phyloP scores from a whole-genome alignment of 352 stramenopile species.

The Globisporangium mamillatum region DNA sequence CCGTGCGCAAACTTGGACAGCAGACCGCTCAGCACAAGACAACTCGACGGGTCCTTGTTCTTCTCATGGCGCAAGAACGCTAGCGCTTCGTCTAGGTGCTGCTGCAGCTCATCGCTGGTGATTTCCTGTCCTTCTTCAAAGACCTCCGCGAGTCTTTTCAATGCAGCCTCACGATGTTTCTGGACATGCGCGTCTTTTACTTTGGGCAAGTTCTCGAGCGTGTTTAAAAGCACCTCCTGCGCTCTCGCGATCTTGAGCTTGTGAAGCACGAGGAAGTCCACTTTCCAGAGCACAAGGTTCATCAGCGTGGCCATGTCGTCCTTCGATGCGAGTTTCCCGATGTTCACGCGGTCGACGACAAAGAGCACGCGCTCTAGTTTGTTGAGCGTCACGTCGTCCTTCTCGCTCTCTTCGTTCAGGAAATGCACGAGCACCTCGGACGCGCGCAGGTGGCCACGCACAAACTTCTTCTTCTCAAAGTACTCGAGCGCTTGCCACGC shows the following conservation, averaged over 20 bases:
- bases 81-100: slow-evolving; percentile 29
- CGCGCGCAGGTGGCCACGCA: slow-evolving; percentile 45
- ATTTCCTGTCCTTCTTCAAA: slow-evolving; percentile 12
- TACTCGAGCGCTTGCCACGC: slow-evolving; percentile 41
- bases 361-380: slow-evolving; percentile 36
- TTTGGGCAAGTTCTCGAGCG: slow-evolving; percentile 21
- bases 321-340: slow-evolving; percentile 27
- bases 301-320: slow-evolving; percentile 36
- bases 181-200: slow-evolving; percentile 13
- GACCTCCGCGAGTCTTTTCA: slow-evolving; percentile 30
- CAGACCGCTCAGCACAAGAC: slow-evolving; percentile 18
- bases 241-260: slow-evolving; percentile 10
- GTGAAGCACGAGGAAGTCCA: slow-evolving; percentile 29
- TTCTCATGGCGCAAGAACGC: slow-evolving; percentile 23
- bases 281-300: slow-evolving; percentile 37
- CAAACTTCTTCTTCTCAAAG: slow-evolving; percentile 44
- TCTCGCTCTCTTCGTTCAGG: slow-evolving; percentile 15
- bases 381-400: slow-evolving; percentile 17
- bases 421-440: slow-evolving; percentile 28
- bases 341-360: slow-evolving; percentile 35
- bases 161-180: slow-evolving; percentile 17
- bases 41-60: slow-evolving; percentile 13
- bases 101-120: slow-evolving; percentile 26
- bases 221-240: slow-evolving; percentile 31
- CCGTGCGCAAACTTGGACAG: slow-evolving; percentile 31